phyloP scores from a whole-genome alignment of 2,329 filamentous ascomycete genomes.

The Lachnellula subtilissima region DNA sequence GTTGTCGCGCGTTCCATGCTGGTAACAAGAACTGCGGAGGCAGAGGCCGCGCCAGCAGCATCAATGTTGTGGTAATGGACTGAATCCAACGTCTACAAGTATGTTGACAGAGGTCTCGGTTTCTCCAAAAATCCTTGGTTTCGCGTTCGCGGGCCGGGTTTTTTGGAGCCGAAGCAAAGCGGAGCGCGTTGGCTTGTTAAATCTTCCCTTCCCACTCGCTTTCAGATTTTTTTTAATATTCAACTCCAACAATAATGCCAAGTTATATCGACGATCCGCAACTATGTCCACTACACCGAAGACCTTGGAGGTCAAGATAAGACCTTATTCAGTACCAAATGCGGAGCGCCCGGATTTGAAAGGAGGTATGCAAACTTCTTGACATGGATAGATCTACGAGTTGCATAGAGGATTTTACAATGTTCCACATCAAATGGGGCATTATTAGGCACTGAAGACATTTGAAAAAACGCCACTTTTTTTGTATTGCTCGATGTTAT shows the following conservation, averaged over 20 bases:
- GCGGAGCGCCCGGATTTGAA: conserved; percentile 30
- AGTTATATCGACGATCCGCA: not conserved
- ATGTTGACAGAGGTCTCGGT: not conserved
- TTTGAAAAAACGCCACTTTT: too few species aligned
- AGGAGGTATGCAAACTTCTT: conserved; percentile 6
- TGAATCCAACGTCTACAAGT: conserved; percentile 12
- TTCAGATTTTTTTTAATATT: not conserved
- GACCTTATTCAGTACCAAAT: conserved; percentile 22
- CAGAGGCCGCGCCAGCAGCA: conserved; percentile 39
- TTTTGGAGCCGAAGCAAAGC: not conserved
- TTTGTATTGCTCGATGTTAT: too few species aligned
- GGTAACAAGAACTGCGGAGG: conserved; percentile 40
- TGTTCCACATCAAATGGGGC: too few species aligned
- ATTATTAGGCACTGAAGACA: too few species aligned
- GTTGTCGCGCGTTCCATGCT: conserved; percentile 35
- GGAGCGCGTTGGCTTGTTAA: not conserved
- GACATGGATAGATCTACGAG: too few species aligned
- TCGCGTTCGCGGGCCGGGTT: not conserved
- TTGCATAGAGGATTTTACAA: too few species aligned
- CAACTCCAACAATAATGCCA: not conserved
- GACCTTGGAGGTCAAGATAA: conserved; percentile 32
- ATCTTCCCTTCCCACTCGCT: not conserved
- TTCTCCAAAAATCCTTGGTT: too few species aligned
- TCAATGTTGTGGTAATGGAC: conserved; percentile 32
- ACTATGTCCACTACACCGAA: conserved; percentile 24